These are phyloP conservation scores for Auxenochlorella pyrenoidosa DNA, from an alignment of 139 green algal genomes.

Conservation along the genomic window DNA sequence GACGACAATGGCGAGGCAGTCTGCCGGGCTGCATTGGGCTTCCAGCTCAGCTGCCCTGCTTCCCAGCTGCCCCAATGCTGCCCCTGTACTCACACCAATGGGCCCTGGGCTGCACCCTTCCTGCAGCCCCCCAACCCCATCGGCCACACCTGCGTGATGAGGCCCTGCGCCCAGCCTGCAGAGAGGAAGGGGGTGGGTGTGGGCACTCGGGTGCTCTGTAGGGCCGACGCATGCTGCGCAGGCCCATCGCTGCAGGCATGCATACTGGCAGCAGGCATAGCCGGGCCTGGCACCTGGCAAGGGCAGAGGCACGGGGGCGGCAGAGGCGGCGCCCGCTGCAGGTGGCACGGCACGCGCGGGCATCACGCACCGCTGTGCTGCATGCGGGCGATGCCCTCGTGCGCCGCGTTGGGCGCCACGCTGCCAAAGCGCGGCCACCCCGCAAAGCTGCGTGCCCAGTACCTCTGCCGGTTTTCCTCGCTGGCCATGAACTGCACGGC, in stretches of 20 bases:
- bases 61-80: too few relatives aligned
- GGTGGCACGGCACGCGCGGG: not conserved
- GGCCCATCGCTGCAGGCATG: not conserved
- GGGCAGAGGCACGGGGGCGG: not conserved
- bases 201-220: not conserved
- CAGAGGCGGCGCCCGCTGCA: not conserved
- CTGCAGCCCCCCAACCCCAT: too few relatives aligned
- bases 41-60: too few relatives aligned
- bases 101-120: too few relatives aligned
- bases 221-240: not conserved
- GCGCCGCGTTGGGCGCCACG: conserved; percentile 74
- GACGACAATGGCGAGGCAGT: too few relatives aligned
- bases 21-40: too few relatives aligned
- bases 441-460: conserved; percentile 91
- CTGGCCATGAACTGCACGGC: conserved; percentile 82
- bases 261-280: not conserved
- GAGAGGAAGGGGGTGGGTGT: not conserved
- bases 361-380: conserved; percentile 57
- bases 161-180: conserved; percentile 60
- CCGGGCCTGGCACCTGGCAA: not conserved
- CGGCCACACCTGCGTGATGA: conserved; percentile 78
- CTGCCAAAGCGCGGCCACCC: conserved; percentile 86
- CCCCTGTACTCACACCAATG: too few relatives aligned
- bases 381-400: conserved; percentile 74
- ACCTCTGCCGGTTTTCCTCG: conserved; percentile 66